These are phyloP conservation scores for Nidularia sp. DNA, from an alignment of 768 basidiomycete genomes.

Conservation along the genomic window DNA sequence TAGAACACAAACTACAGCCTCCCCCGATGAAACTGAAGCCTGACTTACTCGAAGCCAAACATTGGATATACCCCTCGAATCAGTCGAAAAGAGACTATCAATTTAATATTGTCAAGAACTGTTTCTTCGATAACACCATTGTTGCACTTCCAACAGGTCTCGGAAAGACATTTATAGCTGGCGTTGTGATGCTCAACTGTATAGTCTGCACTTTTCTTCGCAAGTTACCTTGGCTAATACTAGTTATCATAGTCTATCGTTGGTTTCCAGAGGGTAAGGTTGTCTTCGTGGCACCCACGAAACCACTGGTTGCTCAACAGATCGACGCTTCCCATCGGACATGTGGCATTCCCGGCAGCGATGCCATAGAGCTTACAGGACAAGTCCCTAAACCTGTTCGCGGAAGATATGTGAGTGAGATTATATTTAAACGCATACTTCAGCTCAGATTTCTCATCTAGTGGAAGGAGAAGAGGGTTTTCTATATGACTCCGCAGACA, in stretches of 20 bases:
- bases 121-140: slow-evolving; percentile 88
- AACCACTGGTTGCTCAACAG: slow-evolving; percentile 94
- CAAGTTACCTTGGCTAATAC: slow-evolving; percentile 3
- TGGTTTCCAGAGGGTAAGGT: slow-evolving; percentile 94
- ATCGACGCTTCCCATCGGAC: slow-evolving; percentile 88
- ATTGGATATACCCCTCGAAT: slow-evolving; percentile 93
- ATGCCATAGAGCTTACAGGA: slow-evolving; percentile 87
- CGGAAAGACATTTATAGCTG: slow-evolving; percentile 97
- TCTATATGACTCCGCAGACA: slow-evolving; percentile 97
- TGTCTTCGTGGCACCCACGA: slow-evolving; percentile 93
- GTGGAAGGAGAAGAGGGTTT: slow-evolving; percentile 83
- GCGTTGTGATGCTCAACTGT: slow-evolving; percentile 96
- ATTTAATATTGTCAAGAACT: slow-evolving; percentile 83
- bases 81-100: slow-evolving; percentile 89
- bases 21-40: slow-evolving; percentile 73
- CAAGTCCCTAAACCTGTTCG: slow-evolving; percentile 52
- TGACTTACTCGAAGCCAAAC: slow-evolving; percentile 75
- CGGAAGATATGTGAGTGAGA: slow-evolving; percentile 49
- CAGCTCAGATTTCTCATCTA: slow-evolving; percentile 17
- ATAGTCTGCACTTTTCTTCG: slow-evolving; percentile 5
- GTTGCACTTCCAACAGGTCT: slow-evolving; percentile 94
- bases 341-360: slow-evolving; percentile 87
- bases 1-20: slow-evolving; percentile 32
- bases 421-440: not conserved
- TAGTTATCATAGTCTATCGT: slow-evolving; percentile 58